Base-by-base conservation (phyloP, 1,284 basidiomycete species). In the Sporisorium scitamineum region DNA sequence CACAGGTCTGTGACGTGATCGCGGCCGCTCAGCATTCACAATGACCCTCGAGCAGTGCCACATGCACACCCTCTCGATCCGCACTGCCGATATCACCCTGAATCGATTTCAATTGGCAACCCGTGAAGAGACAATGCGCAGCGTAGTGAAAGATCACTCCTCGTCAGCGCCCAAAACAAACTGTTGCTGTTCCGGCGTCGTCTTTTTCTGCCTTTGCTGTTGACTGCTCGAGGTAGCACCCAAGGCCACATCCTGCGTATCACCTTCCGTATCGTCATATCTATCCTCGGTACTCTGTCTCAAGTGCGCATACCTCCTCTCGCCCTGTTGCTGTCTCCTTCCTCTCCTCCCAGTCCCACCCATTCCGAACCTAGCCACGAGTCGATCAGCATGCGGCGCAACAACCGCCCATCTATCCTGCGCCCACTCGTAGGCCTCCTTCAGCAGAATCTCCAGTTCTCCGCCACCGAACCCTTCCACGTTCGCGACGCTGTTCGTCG, bases 81-180 rank as follows among this genome's bases (percentile, higher is more conserved):
- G 34, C 34, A 14, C 34, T 34, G n/a, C 13, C 34, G 11, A 34
- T 13, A 14, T 34, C 10, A 14, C 14, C 10, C 34, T 13, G 34
- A 34, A 34, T 34, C 34, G 8, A 3, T 34, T 6, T 34, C 7
- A 34, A 34, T 34, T 34, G 34, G n/a, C 34, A 34, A 14, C 34
- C 34, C 7, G 9, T 13, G 11, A 8, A 8, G 34, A 34, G 14
- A 3, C 5, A 34, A 34, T 3, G 34, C 3, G 34, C 37, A n/a
- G 18, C 16, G 37, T 18, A 2, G 16, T 9, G 5, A n/a, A n/a
- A n/a, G 44, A 20, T 51, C 50, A 31, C 6, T 55, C 54, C 24
- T 58, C 55, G 31, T 74, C 76, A 13, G 65, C 78, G 24, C 73
- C 78, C 11, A 80, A 39, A 8, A 78, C 78, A 59, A 80, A 79